Percentiles rank a stretch among this genome's conserved stretches.
These are phyloP conservation scores for Botrytis pseudocinerea DNA, from an alignment of 2,329 filamentous ascomycete genomes.

Conservation along the genomic window DNA sequence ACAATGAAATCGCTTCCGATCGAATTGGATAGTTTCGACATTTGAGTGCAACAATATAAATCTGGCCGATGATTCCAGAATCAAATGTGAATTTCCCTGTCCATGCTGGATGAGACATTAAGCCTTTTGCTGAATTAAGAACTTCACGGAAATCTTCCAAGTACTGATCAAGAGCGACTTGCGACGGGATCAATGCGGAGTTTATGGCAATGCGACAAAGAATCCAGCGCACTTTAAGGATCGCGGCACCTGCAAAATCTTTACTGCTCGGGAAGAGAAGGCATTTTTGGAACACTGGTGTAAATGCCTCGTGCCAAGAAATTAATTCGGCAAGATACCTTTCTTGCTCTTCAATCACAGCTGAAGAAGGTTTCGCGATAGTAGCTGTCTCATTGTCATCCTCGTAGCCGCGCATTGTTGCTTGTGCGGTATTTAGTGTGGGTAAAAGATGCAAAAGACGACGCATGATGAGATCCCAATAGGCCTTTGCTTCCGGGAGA, in stretches of 20 bases:
- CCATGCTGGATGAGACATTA: slow-evolving; percentile 15
- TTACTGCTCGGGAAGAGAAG: not conserved
- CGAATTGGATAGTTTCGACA: not conserved
- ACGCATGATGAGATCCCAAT: slow-evolving; percentile 14
- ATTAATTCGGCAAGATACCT: not conserved
- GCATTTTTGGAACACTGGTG: not conserved
- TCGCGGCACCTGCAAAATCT: slow-evolving; percentile 12
- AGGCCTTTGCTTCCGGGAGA: not conserved
- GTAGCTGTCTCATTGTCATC: not conserved
- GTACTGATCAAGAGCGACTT: slow-evolving; percentile 12
- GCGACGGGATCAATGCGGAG: not conserved
- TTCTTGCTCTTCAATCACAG: not conserved
- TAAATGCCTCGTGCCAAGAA: slow-evolving; percentile 8
- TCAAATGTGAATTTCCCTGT: slow-evolving; percentile 8
- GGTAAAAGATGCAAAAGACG: slow-evolving; percentile 15
- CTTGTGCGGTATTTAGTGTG: not conserved
- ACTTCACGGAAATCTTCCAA: slow-evolving; percentile 7
- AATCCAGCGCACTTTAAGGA: slow-evolving; percentile 4
- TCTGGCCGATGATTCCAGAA: not conserved
- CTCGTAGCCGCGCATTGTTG: not conserved
- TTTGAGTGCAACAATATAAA: slow-evolving; percentile 16
- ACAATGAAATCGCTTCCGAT: slow-evolving; percentile 1
- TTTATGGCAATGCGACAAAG: not conserved
- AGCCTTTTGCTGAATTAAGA: not conserved
- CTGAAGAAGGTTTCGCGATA: not conserved